These are phyloP conservation scores for Penicillium freii DNA, from an alignment of 2,329 filamentous ascomycete genomes.

Conservation along the genomic window DNA sequence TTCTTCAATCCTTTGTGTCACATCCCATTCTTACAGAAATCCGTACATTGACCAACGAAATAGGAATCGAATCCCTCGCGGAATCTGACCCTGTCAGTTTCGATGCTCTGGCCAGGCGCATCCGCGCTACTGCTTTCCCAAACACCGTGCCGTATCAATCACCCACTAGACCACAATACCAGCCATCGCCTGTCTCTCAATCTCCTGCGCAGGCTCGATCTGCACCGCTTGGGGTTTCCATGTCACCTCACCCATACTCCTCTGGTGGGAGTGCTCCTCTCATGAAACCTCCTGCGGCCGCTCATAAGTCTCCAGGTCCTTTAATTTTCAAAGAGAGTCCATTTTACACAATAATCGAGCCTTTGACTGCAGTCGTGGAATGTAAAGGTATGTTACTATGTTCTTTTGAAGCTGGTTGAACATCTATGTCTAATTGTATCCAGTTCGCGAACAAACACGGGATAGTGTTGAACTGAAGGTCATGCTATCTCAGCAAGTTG, in stretches of 20 bases:
- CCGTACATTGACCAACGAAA: constrained; percentile 16
- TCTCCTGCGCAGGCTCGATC: constrained; percentile 30
- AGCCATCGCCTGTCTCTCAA: constrained; percentile 24
- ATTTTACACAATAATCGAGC: constrained; percentile 71
- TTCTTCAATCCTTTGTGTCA: neutral
- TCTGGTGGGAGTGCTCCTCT: constrained; percentile 25
- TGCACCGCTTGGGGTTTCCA: constrained; percentile 29
- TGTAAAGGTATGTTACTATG: constrained; percentile 64
- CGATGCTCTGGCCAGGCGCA: constrained; percentile 34
- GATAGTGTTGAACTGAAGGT: constrained; percentile 61
- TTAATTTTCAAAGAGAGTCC: constrained; percentile 72
- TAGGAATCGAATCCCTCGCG: constrained; percentile 6
- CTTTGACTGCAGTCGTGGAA: constrained; percentile 62
- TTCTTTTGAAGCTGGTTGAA: neutral
- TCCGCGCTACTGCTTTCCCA: constrained; percentile 34
- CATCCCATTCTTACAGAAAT: neutral
- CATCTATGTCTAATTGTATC: constrained; percentile 20
- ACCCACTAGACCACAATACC: constrained; percentile 26
- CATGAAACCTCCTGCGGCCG: constrained; percentile 2
- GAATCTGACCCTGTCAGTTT: constrained; percentile 20
- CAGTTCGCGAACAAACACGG: constrained; percentile 60
- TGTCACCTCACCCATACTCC: constrained; percentile 31
- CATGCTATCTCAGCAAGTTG: constrained; percentile 53
- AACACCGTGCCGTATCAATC: constrained; percentile 27
- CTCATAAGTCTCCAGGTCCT: constrained; percentile 40